These are phyloP conservation scores for Suillus fuscotomentosus DNA, from an alignment of 768 basidiomycete genomes.

Conservation along the genomic window DNA sequence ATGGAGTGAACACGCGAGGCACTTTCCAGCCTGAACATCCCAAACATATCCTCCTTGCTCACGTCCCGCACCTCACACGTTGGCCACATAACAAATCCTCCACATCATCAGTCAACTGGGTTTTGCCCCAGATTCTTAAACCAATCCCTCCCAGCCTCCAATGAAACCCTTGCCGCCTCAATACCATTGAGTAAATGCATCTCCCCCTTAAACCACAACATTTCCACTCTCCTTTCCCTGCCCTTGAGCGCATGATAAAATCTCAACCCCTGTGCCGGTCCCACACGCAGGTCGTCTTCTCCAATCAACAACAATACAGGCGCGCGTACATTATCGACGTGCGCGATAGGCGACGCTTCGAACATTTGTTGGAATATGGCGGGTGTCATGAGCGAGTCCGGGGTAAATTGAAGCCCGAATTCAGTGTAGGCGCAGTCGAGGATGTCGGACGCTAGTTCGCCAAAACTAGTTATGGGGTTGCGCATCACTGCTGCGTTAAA, in stretches of 20 bases:
- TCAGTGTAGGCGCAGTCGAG: constrained; percentile 61
- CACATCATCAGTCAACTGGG: constrained; percentile 5
- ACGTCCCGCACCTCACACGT: constrained; percentile 38
- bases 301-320: constrained; percentile 63
- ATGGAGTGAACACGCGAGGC: no score
- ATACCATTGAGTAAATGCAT: constrained; percentile 64
- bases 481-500: constrained; percentile 63
- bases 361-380: constrained; percentile 44
- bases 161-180: constrained; percentile 52
- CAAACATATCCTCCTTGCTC: no score
- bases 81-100: constrained; percentile 46
- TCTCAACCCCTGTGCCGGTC: constrained; percentile 57
- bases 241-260: constrained; percentile 69
- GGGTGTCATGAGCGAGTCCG: constrained; percentile 40
- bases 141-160: constrained; percentile 53
- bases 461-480: constrained; percentile 68
- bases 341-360: constrained; percentile 52
- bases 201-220: constrained; percentile 62
- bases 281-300: constrained; percentile 57
- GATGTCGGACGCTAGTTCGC: constrained; percentile 62
- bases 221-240: constrained; percentile 42
- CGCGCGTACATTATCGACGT: constrained; percentile 48
- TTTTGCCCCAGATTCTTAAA: constrained; percentile 26
- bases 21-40: no score
- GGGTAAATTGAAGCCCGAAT: constrained; percentile 35